Conservation (phyloP, 176 grass and related monocot genomes). For the Dactylis glomerata region DNA sequence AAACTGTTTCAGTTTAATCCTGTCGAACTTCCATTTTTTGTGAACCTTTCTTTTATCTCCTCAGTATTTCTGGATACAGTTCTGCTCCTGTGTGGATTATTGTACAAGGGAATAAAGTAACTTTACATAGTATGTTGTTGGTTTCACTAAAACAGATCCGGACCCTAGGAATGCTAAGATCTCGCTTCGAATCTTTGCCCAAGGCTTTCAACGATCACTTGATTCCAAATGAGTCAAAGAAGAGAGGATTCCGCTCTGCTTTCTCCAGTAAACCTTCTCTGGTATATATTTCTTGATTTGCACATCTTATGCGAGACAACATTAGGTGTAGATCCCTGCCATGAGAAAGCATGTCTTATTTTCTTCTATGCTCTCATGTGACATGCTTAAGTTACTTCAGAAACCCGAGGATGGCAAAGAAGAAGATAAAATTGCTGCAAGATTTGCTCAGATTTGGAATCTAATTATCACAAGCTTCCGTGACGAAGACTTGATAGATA, state of each 20-base stretch:
- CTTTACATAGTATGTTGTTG: slow-evolving; percentile 24
- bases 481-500: slow-evolving; percentile 80
- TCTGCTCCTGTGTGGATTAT: not conserved
- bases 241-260: slow-evolving; percentile 58
- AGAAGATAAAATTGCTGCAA: slow-evolving; percentile 60
- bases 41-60: not conserved
- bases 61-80: slow-evolving; percentile 4
- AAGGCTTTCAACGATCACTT: slow-evolving; percentile 64
- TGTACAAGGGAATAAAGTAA: not conserved
- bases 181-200: slow-evolving; percentile 70
- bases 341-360: slow-evolving; percentile 5
- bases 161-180: slow-evolving; percentile 90
- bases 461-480: slow-evolving; percentile 94
- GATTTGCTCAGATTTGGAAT: slow-evolving; percentile 98
- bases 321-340: slow-evolving; percentile 7
- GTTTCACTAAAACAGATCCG: slow-evolving; percentile 64
- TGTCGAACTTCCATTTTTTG: not conserved
- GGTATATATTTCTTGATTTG: slow-evolving; percentile 39
- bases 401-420: slow-evolving; percentile 49
- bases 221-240: slow-evolving; percentile 72
- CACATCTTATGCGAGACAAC: slow-evolving; percentile 5
- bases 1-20: not conserved
- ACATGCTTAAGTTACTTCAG: slow-evolving; percentile 41
- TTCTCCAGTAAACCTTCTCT: slow-evolving; percentile 71
- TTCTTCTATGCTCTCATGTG: not conserved